Evolutionary conservation across 2,329 filamentous ascomycete genomes (phyloP).

Genomic region (Exserohilum turcica): DNA sequence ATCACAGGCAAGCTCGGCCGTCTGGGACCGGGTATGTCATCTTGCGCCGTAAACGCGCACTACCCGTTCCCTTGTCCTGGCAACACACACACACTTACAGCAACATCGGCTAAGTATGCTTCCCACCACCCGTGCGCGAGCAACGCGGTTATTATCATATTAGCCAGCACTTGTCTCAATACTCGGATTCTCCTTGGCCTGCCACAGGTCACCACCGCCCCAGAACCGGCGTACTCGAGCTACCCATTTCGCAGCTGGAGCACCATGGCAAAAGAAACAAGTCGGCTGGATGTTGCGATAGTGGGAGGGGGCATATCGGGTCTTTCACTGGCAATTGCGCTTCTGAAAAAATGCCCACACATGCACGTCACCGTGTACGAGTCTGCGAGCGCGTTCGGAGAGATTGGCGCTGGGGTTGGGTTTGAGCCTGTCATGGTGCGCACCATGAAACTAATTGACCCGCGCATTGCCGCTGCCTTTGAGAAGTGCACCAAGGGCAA

Average conservation of each 20-base stretch:
- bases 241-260: not conserved
- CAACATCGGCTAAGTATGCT: too few relatives aligned
- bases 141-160: too few relatives aligned
- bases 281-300: conserved; percentile 55
- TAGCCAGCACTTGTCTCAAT: not conserved
- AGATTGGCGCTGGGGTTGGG: conserved; percentile 63
- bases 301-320: conserved; percentile 66
- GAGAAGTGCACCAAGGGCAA: conserved; percentile 14
- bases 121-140: too few relatives aligned
- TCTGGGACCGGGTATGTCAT: not conserved
- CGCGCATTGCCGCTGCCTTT: conserved; percentile 33
- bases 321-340: conserved; percentile 57
- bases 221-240: not conserved
- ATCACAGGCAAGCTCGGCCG: not conserved
- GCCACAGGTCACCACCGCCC: not conserved
- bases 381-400: conserved; percentile 58
- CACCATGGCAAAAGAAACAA: conserved; percentile 8
- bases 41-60: not conserved
- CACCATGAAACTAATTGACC: conserved; percentile 52
- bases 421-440: conserved; percentile 46
- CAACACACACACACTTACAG: too few relatives aligned
- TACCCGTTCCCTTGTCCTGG: not conserved
- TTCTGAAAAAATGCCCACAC: conserved; percentile 49
- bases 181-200: not conserved
- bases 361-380: conserved; percentile 61